Evolutionary conservation across 805 yeast genomes (phyloP), one percentile per base, ranked within the genome.

Genomic region (Pichia eremophila): DNA sequence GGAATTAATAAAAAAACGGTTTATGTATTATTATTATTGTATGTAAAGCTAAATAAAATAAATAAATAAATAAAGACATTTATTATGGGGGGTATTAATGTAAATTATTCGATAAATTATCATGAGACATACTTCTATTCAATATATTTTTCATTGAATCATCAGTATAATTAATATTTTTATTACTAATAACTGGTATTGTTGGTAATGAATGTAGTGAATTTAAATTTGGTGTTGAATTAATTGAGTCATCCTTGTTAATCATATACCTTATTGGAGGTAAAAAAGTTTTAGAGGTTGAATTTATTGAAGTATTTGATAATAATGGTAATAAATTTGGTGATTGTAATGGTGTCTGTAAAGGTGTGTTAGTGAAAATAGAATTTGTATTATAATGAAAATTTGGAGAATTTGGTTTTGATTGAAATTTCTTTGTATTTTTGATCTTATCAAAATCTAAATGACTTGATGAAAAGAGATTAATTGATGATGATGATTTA

Each of bases 321-420:
- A 34, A 34, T 3, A 34, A 8, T 14, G 70, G 65, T 46, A 53
- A 58, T 48, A 67, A 54, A 17, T 60, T 60, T n/a, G 71, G 71
- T 7, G 70, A 66, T 45, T 67, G 70, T 38, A 61, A 40, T 1
- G 71, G 71, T 0, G 70, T 65, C 2, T 61, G 46, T 17, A 63
- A 50, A 22, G 70, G 71, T 4, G 55, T 47, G 15, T 50, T 45
- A 5, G 70, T 69, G 2, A 70, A 62, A 5, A 65, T 57, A 25
- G 65, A 56, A 44, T 59, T 64, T 53, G 64, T 64, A 25, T 61
- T 34, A 15, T 10, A 34, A 14, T 10, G 28, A 25, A 47, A 34
- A 4, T 50, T 50, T 31, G 64, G 62, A 9, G 62, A 55, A 41
- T 49, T 54, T 27, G 66, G 64, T 54, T 73, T 63, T 15, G 74